Percentiles rank a stretch among this genome's conserved stretches.
Conservation (phyloP, 2,329 filamentous ascomycete species). For the Volutella citrinella region DNA sequence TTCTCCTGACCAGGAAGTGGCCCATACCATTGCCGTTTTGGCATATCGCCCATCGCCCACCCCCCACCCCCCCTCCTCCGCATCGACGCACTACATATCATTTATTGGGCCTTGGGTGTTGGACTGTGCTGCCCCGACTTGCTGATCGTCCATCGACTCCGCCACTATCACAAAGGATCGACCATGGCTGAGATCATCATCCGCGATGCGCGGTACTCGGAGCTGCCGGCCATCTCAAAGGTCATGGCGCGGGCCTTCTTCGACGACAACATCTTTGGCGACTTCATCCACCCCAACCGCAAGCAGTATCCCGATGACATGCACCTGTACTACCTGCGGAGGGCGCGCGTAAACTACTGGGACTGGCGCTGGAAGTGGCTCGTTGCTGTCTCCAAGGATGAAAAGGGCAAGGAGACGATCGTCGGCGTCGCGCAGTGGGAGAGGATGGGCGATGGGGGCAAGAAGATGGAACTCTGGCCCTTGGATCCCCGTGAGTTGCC, state of each 20-base stretch:
- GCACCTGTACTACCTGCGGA: constrained; percentile 28
- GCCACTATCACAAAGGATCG: too few relatives aligned
- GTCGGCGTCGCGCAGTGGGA: constrained; percentile 19
- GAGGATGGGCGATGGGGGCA: constrained; percentile 14
- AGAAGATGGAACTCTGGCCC: constrained; percentile 7
- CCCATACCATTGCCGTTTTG: too few relatives aligned
- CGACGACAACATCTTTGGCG: constrained; percentile 32
- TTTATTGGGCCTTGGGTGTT: too few relatives aligned
- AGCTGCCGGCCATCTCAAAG: constrained; percentile 27
- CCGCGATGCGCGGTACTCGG: constrained; percentile 17
- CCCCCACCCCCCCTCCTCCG: too few relatives aligned
- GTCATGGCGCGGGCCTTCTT: constrained; percentile 30
- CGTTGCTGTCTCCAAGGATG: constrained; percentile 22
- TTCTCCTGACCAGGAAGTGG: too few relatives aligned
- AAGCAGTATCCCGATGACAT: constrained; percentile 28
- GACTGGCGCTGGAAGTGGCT: constrained; percentile 26
- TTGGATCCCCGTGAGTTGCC: constrained; percentile 15
- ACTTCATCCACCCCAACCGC: constrained; percentile 33
- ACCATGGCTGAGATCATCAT: constrained; percentile 14
- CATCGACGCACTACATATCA: too few relatives aligned
- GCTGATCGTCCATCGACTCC: too few relatives aligned
- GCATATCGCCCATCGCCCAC: too few relatives aligned
- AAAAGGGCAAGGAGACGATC: constrained; percentile 9
- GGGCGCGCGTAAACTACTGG: constrained; percentile 25
- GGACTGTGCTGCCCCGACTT: too few relatives aligned